Percentiles rank a stretch among this genome's conserved stretches.
Evolutionary conservation across 2,329 filamentous ascomycete genomes (phyloP).

Genomic region (Diaporthe citri): DNA sequence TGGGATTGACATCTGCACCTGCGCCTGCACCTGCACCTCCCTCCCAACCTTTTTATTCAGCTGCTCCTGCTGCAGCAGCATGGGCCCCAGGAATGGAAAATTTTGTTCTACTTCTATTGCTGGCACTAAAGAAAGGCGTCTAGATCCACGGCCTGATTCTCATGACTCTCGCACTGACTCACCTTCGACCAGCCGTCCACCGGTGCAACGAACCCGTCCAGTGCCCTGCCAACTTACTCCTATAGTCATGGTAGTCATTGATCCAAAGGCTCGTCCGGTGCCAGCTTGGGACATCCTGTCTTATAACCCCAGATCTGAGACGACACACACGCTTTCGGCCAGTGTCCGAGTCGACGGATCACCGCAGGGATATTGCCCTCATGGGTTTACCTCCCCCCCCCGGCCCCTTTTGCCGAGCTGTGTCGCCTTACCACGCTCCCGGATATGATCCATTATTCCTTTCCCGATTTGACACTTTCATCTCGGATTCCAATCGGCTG

Average conservation of each 20-base stretch:
- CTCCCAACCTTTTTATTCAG: background rate
- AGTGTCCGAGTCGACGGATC: constrained; percentile 23
- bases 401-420: background rate
- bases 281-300: constrained; percentile 17
- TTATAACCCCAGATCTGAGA: constrained; percentile 21
- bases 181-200: background rate
- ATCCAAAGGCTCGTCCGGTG: background rate
- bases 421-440: constrained; percentile 4
- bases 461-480: constrained; percentile 24
- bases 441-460: background rate
- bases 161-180: background rate
- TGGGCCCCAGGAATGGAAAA: constrained; percentile 1
- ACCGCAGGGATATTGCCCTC: constrained; percentile 22
- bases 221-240: background rate
- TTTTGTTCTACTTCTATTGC: background rate
- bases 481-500: constrained; percentile 18
- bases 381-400: background rate
- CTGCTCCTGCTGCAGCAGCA: background rate
- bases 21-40: background rate
- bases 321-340: constrained; percentile 19
- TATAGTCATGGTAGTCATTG: background rate
- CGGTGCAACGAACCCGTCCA: background rate
- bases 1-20: constrained; percentile 27
- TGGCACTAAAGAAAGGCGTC: background rate
- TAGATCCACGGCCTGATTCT: background rate